phyloP scores from a whole-genome alignment of 441 rosid genomes.

The Metrosideros polymorpha region DNA sequence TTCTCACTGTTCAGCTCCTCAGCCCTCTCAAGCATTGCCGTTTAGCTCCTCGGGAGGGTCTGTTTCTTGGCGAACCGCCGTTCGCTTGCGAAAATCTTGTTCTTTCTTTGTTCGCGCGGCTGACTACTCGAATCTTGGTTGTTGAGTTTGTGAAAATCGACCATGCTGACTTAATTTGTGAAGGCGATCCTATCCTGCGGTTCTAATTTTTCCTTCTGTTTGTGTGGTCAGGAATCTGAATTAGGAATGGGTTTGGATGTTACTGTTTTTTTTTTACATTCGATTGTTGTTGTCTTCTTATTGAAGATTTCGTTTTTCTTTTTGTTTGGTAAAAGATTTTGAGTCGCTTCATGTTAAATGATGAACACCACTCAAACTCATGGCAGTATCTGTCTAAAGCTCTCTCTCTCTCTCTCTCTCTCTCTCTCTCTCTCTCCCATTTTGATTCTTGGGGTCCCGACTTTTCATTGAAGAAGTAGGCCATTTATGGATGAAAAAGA shows the following conservation, averaged over 20 bases:
- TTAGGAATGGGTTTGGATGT: not conserved
- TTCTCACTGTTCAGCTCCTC: not conserved
- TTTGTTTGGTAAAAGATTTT: not conserved
- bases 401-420: not conserved
- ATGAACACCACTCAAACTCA: not conserved
- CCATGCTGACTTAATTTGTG: accelerated
- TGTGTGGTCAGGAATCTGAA: not conserved
- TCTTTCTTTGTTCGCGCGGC: not conserved
- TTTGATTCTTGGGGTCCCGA: not conserved
- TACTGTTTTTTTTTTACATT: not conserved
- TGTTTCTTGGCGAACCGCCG: not conserved
- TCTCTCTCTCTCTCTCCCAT: not conserved
- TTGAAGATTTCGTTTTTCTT: not conserved
- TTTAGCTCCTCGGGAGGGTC: not conserved
- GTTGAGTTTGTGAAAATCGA: not conserved
- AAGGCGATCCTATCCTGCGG: not conserved
- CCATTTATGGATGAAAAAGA: not conserved
- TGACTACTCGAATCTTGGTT: not conserved
- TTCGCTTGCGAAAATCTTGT: not conserved
- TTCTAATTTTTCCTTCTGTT: not conserved
- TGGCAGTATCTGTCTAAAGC: not conserved
- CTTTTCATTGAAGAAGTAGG: not conserved
- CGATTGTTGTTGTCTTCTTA: not conserved
- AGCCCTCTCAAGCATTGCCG: not conserved
- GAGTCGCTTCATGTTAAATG: not conserved